These are phyloP conservation scores for Chaetomiaceae sp. DNA, from an alignment of 2,329 filamentous ascomycete species.

Conservation along the genomic window DNA sequence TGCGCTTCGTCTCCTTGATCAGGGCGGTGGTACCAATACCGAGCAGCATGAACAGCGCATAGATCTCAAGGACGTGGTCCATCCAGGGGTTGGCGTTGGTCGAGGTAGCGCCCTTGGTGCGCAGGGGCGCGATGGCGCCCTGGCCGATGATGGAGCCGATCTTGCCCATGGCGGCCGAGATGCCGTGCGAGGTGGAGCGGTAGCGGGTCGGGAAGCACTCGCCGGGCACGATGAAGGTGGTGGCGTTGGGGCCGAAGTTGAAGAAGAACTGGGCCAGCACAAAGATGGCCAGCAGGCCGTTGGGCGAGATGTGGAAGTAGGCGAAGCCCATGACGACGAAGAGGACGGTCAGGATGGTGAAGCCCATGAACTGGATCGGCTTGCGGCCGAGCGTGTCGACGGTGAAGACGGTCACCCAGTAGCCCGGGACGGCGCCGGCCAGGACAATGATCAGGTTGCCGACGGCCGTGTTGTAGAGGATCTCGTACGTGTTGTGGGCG, in stretches of 20 bases:
- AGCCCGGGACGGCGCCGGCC: constrained; percentile 74
- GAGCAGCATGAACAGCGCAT: constrained; percentile 70
- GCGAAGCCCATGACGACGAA: constrained; percentile 61
- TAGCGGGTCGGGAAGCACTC: constrained; percentile 55
- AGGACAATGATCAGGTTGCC: constrained; percentile 76
- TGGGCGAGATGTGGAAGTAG: constrained; percentile 49
- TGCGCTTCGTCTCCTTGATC: constrained; percentile 68
- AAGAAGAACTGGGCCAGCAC: constrained; percentile 57
- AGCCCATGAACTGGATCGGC: constrained; percentile 66
- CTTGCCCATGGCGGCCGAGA: constrained; percentile 52
- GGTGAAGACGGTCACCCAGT: constrained; percentile 70
- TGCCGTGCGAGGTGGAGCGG: constrained; percentile 54
- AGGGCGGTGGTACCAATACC: constrained; percentile 65
- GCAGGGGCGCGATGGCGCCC: constrained; percentile 53
- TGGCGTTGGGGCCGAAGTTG: constrained; percentile 56
- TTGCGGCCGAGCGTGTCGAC: constrained; percentile 72
- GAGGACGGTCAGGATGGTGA: constrained; percentile 56
- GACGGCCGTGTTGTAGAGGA: constrained; percentile 68
- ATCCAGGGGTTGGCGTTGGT: constrained; percentile 57
- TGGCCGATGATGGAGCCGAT: constrained; percentile 54
- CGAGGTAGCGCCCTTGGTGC: constrained; percentile 42
- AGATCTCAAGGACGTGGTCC: constrained; percentile 72
- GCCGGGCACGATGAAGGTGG: constrained; percentile 54
- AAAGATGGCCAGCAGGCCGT: constrained; percentile 53
- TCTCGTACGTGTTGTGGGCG: constrained; percentile 58